phyloP scores from a whole-genome alignment of 2,329 filamentous ascomycete genomes.

The Colletotrichum costaricense region DNA sequence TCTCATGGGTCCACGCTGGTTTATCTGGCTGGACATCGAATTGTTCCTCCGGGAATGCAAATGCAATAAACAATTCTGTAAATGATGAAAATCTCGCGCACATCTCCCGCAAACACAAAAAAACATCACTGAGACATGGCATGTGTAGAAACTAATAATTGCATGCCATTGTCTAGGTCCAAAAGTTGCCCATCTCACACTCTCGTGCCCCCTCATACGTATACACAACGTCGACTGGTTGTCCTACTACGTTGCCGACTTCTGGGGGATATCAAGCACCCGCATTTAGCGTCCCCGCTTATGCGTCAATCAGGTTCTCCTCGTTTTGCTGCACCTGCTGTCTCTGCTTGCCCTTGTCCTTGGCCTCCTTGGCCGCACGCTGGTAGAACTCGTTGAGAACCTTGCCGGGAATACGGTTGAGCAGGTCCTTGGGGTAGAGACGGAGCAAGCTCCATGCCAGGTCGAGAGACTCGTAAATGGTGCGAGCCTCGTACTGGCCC shows the following conservation, averaged over 20 bases:
- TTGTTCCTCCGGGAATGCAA: background rate
- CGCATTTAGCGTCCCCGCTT: conserved; percentile 35
- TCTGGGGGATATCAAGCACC: conserved; percentile 25
- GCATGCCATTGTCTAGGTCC: conserved; percentile 35
- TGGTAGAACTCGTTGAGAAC: conserved; percentile 86
- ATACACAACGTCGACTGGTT: conserved; percentile 34
- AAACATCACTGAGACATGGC: conserved; percentile 14
- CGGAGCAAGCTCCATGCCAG: conserved; percentile 95
- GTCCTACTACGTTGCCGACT: conserved; percentile 14
- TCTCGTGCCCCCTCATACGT: conserved; percentile 21
- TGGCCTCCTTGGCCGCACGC: conserved; percentile 71
- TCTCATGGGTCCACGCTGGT: background rate
- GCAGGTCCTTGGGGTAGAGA: conserved; percentile 97
- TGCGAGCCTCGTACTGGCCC: conserved; percentile 90
- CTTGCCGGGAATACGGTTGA: conserved; percentile 93
- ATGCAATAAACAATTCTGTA: background rate
- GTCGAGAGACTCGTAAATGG: conserved; percentile 93
- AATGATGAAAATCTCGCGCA: background rate
- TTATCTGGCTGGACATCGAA: background rate
- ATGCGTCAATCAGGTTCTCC: conserved; percentile 72
- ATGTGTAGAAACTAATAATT: conserved; percentile 29
- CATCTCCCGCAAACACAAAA: conserved; percentile 12
- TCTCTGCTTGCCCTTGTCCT: conserved; percentile 70
- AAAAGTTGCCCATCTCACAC: conserved; percentile 21
- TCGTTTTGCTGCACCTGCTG: conserved; percentile 59